Conservation (phyloP, 2,329 filamentous ascomycete species). For the Coniochaeta hoffmannii region DNA sequence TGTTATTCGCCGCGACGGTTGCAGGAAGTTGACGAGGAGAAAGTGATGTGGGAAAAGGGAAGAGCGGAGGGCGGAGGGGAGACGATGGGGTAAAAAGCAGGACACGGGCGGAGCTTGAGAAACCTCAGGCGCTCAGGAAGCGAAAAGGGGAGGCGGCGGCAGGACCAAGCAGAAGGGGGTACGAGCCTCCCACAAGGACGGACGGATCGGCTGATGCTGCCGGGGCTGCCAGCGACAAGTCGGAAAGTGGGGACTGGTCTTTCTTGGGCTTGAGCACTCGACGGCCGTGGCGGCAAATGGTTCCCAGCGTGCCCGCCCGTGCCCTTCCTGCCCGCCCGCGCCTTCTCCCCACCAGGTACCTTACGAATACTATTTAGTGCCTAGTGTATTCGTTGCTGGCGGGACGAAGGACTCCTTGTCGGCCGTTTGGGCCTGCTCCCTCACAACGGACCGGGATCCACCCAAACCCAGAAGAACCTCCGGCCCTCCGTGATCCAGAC, state of each 20-base stretch:
- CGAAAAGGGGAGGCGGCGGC: conserved; percentile 19
- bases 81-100: conserved; percentile 16
- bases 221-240: conserved; percentile 14
- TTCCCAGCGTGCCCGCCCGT: not conserved
- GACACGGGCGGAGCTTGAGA: conserved; percentile 15
- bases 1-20: not conserved
- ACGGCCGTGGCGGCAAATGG: not conserved
- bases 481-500: not conserved
- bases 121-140: conserved; percentile 12
- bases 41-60: conserved; percentile 6
- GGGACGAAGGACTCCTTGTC: too few relatives aligned
- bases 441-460: conserved; percentile 2
- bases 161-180: conserved; percentile 8
- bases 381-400: not conserved
- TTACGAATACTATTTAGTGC: too few relatives aligned
- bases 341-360: not conserved
- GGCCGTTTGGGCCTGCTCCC: not conserved
- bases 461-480: conserved; percentile 1
- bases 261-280: not conserved
- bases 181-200: conserved; percentile 12
- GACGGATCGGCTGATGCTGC: conserved; percentile 22
- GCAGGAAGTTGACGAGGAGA: not conserved
- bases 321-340: not conserved
- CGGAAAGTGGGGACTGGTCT: conserved; percentile 11
- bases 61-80: conserved; percentile 10